Percentiles rank a stretch among this genome's conserved stretches.
phyloP scores from a whole-genome alignment of 2,329 filamentous ascomycete genomes.

The Fusarium setosum region DNA sequence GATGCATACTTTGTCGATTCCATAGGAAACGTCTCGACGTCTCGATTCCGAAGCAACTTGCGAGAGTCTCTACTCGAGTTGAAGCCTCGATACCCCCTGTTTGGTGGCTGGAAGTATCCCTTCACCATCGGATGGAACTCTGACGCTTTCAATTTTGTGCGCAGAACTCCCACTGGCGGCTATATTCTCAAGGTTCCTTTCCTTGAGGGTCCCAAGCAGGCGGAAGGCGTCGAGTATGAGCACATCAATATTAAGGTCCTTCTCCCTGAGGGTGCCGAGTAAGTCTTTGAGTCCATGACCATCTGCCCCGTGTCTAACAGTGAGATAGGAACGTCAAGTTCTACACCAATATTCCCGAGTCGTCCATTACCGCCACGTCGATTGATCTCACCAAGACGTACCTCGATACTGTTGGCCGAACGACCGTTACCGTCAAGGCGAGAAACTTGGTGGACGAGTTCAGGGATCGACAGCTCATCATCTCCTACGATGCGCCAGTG shows the following conservation, averaged over 20 bases:
- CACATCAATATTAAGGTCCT: conserved; percentile 83
- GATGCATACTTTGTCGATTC: conserved; percentile 96
- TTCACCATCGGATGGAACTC: conserved; percentile 98
- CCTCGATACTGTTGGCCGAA: conserved; percentile 92
- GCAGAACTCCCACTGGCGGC: conserved; percentile 72
- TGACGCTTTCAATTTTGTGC: conserved; percentile 80
- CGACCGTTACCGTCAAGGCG: conserved; percentile 81
- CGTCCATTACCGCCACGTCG: conserved; percentile 67
- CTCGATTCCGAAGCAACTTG: conserved; percentile 81
- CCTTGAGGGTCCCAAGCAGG: conserved; percentile 88
- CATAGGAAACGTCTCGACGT: conserved; percentile 97
- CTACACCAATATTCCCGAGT: conserved; percentile 75
- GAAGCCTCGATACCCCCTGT: conserved; percentile 95
- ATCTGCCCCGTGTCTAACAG: conserved; percentile 42
- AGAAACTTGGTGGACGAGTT: conserved; percentile 92
- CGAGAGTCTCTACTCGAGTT: conserved; percentile 88
- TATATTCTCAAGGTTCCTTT: conserved; percentile 93
- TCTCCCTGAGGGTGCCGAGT: conserved; percentile 91
- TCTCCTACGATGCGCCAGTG: conserved; percentile 88
- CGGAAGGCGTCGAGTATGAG: conserved; percentile 88
- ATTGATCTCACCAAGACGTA: conserved; percentile 84
- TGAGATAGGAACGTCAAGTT: conserved; percentile 81
- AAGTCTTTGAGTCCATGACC: conserved; percentile 52
- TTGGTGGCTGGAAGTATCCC: conserved; percentile 97
- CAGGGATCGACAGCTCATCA: conserved; percentile 83